Evolutionary conservation across 2,329 filamentous ascomycete species (phyloP), one percentile per base, ranked within the genome.

Genomic region (Aureobasidium sp.): DNA sequence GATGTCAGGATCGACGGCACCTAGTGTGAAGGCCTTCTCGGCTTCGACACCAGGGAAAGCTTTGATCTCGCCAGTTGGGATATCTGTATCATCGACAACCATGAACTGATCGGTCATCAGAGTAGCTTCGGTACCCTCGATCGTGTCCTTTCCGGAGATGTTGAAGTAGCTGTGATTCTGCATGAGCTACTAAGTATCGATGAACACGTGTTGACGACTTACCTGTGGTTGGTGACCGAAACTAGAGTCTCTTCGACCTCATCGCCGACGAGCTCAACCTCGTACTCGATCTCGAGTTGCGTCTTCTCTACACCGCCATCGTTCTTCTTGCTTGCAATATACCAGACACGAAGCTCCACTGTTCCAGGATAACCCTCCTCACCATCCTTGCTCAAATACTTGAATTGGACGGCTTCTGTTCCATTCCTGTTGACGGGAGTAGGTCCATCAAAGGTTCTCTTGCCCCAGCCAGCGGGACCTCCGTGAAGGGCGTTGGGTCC

Each of bases 211-310:
- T 8, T n/a, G n/a, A 2, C 20, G 7, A 52, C 34, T 36, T 29
- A 60, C 88, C 90, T 95, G 79, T 99, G 93, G 78, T 97, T 99
- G 55, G 94, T 97, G 77, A 97, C 83, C 76, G 92, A 95, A 73
- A 97, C 84, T 46, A 87, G 87, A 0, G 93, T 97, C 81, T 97
- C 93, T n/a, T 92, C 86, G 13, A 87, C 87, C 55, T 88, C 81
- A 64, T 84, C 87, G 3, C 83, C 71, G 3, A 91, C 81, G 51
- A 97, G 80, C 74, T 90, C 85, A 23, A 89, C 91, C 79, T 96
- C 89, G 73, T 95, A 97, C 74, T 97, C 94, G 55, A 95, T 89
- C 62, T 87, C 87, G 62, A 97, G 76, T 23, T 94, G 84, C 1
- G 84, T 85, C 66, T 87, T 86, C 65, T 87, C 82, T 64, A 82